Evolutionary conservation across 2,329 filamentous ascomycete species (phyloP).

Genomic region (Chaetomium sp.): DNA sequence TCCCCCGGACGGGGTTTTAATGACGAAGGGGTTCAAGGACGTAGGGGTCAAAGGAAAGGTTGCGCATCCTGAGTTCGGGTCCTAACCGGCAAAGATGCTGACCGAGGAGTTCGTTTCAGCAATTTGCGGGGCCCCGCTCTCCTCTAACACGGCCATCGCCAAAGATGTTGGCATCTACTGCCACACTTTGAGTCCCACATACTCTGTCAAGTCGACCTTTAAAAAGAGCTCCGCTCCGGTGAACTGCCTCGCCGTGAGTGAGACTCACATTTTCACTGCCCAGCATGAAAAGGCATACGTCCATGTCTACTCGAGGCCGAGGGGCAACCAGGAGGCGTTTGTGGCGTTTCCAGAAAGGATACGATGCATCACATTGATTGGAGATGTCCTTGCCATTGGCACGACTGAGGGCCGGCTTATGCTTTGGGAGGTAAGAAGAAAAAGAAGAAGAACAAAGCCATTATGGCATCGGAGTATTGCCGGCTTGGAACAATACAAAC

Average conservation of each 20-base stretch:
- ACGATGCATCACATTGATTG: constrained; percentile 66
- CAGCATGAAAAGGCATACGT: constrained; percentile 88
- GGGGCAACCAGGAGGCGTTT: constrained; percentile 80
- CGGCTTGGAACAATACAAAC: no score
- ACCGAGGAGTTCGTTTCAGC: constrained; percentile 55
- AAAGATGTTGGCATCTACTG: constrained; percentile 85
- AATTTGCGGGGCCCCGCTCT: constrained; percentile 49
- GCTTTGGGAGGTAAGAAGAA: constrained; percentile 74
- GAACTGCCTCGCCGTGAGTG: constrained; percentile 73
- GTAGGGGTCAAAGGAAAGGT: no score
- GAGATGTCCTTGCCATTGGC: constrained; percentile 69
- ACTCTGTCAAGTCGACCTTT: constrained; percentile 68
- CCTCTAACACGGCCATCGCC: constrained; percentile 56
- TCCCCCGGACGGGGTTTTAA: no score
- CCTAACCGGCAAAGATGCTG: constrained; percentile 39
- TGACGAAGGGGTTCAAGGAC: no score
- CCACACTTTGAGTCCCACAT: constrained; percentile 72
- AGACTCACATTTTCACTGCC: constrained; percentile 81
- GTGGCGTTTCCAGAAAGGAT: constrained; percentile 86
- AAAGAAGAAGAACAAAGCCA: not conserved
- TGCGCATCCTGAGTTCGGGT: not conserved
- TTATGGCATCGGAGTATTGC: not conserved
- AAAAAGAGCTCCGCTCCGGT: constrained; percentile 84
- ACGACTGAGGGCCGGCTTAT: constrained; percentile 81
- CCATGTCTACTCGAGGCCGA: constrained; percentile 80